Evolutionary conservation across 805 yeast genomes (phyloP).

Genomic region (Hanseniaspora meyeri): DNA sequence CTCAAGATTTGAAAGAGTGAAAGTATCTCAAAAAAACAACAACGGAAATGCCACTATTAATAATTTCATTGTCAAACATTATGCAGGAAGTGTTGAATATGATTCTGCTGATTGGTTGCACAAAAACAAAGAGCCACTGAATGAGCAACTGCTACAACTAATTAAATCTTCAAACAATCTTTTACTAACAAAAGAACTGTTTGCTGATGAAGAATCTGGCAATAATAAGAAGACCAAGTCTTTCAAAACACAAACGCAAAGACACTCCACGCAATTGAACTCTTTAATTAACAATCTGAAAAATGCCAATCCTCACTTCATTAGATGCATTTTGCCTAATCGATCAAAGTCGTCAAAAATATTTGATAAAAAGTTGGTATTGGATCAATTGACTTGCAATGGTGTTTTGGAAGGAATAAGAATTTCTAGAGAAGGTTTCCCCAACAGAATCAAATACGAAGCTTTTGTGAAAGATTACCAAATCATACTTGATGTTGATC

Average conservation of each 20-base stretch:
- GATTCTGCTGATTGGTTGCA: constrained; percentile 85
- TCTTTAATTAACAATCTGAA: constrained; percentile 60
- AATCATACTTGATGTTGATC: constrained; percentile 44
- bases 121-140: constrained; percentile 87
- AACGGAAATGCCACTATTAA: constrained; percentile 46
- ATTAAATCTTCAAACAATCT: constrained; percentile 44
- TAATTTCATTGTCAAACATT: constrained; percentile 66
- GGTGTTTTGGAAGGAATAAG: constrained; percentile 98
- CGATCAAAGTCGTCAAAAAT: constrained; percentile 53
- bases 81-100: constrained; percentile 95
- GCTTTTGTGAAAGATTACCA: constrained; percentile 68
- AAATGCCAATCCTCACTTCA: constrained; percentile 88
- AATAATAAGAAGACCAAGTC: constrained; percentile 19
- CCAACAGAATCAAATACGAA: constrained; percentile 75
- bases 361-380: constrained; percentile 63
- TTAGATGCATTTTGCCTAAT: constrained; percentile 90
- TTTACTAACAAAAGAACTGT: constrained; percentile 35
- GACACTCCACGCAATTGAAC: constrained; percentile 74
- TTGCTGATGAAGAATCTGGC: background rate
- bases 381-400: constrained; percentile 85
- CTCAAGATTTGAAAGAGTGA: constrained; percentile 45
- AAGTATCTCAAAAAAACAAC: constrained; percentile 27
- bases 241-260: constrained; percentile 70
- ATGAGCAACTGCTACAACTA: constrained; percentile 55
- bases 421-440: constrained; percentile 93